phyloP scores from a whole-genome alignment of 2,329 filamentous ascomycete genomes.

The Byssochlamys sp. region DNA sequence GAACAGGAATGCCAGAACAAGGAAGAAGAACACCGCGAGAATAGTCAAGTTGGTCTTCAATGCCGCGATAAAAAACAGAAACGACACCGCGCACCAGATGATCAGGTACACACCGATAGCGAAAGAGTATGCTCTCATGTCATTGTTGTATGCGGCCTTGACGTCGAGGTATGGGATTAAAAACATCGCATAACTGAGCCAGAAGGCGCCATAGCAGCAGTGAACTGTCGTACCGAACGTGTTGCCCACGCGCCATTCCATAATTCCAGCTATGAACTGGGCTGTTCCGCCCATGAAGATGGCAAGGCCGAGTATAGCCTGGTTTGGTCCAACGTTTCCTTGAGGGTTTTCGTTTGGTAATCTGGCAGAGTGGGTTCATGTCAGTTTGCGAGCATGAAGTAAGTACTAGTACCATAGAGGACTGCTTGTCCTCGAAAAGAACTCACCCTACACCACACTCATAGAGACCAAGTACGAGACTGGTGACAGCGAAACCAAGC shows the following conservation, averaged over 20 bases:
- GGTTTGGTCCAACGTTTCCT: constrained; percentile 13
- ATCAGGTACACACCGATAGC: constrained; percentile 51
- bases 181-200: constrained; percentile 52
- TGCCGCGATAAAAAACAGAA: constrained; percentile 47
- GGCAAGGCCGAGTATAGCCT: constrained; percentile 17
- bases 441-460: constrained; percentile 43
- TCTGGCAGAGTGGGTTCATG: constrained; percentile 4
- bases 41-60: constrained; percentile 52
- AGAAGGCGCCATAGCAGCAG: constrained; percentile 54
- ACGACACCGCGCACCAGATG: constrained; percentile 52
- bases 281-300: constrained; percentile 20
- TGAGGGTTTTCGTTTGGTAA: constrained; percentile 16
- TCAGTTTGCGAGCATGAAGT: not conserved
- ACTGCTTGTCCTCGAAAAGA: not conserved
- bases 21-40: constrained; percentile 48
- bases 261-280: constrained; percentile 20
- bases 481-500: constrained; percentile 56
- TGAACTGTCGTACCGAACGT: constrained; percentile 55
- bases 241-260: constrained; percentile 47
- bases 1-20: constrained; percentile 50
- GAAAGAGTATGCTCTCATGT: constrained; percentile 35
- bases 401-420: not conserved
- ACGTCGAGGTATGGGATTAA: constrained; percentile 46
- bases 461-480: constrained; percentile 48
- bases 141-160: constrained; percentile 34